Evolutionary conservation across 495 filamentous ascomycete genomes (phyloP), one percentile per base, ranked within the genome.

Genomic region (Trichoderma virens): DNA sequence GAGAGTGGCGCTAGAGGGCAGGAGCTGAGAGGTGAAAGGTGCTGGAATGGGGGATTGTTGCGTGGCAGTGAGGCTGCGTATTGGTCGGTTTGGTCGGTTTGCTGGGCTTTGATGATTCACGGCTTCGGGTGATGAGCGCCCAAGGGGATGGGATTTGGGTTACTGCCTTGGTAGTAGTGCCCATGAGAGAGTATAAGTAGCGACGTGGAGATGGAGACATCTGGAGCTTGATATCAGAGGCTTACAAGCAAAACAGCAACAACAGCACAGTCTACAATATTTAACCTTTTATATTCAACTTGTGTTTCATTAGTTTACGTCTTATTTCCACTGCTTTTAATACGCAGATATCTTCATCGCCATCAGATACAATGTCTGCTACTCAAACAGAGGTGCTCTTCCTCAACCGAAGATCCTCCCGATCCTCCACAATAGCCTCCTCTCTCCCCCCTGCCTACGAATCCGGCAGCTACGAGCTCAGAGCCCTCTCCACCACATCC

Each of bases 381-480:
- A 56, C 51, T 28, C 51, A 30, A 30, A 56, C 51, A 13, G 6
- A 27, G 9, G 27, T 27, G 7, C 27, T 56, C 25, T n/a, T 56
- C 23, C 11, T 14, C 25, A 30, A 30, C 25, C 23, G 25, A 56
- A 56, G 30, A 25, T 28, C 25, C 51, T 56, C 51, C 25, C 20
- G 9, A 61, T 7, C 7, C 4, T 34, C 30, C n/a, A 38, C 30
- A 38, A 31, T 18, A 23, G 11, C 31, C n/a, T 23, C 31, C 2
- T 61, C 62, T 25, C 62, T 51, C 11, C 62, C 62, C 16, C 62
- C 62, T 23, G 31, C 27, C 20, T 59, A 47, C 16, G 62, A 64
- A 27, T 5, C 28, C 28, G 34, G 13, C 27, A 34, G 38, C 32
- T 35, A 64, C 31, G 62, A 64, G 47, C 62, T 64, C 27, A 4